Base-by-base conservation (phyloP, 805 yeast genomes). In the Kodamaea sagamina region DNA sequence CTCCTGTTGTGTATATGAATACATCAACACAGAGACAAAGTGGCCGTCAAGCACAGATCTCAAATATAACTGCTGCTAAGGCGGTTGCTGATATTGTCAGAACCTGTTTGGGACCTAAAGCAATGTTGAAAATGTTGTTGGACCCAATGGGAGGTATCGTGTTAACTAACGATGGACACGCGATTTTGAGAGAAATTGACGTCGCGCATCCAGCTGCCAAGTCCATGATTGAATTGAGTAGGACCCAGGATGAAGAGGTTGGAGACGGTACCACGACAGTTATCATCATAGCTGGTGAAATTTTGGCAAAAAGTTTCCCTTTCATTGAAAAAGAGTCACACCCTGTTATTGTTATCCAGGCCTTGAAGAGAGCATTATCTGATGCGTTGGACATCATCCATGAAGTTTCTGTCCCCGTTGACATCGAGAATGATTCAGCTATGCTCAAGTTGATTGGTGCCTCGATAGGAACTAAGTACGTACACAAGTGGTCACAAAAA, bases 191-290 rank as follows among this genome's bases (percentile, higher is more conserved):
- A 61, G 99, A 93, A 63, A 93, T 93, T 54, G 98, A 92, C 62
- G 95, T 86, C 44, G 89, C 97, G 3, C 99, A 93, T 63, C 99
- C 99, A 8, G 99, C 99, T 4, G 99, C 99, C 36, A 93, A 93
- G 69, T 86, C 96, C 24, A 93, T 93, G 98, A 86, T 93, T 60
- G 99, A 93, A 69, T 78, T 93, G 52, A 82, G 93, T 57, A 81
- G 99, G 70, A 90, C 99, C 5, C 97, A 92, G 71, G 99, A 92
- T 62, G 99, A 92, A 70, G 99, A 92, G 70, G 99, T 80, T 46
- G 99, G 99, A 44, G 99, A 93, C 60, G 98, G 98, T 48, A 90
- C 99, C 47, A 93, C 99, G 18, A 85, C 97, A 6, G 99, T 93
- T 42, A 93, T 93, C 59, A 92, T 93, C 50, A 72, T 92, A 44